A percentile compares a stretch with the other conserved stretches of the same genome.
Evolutionary conservation across 345 rosid species (phyloP).

Genomic region (Camelina laxa): DNA sequence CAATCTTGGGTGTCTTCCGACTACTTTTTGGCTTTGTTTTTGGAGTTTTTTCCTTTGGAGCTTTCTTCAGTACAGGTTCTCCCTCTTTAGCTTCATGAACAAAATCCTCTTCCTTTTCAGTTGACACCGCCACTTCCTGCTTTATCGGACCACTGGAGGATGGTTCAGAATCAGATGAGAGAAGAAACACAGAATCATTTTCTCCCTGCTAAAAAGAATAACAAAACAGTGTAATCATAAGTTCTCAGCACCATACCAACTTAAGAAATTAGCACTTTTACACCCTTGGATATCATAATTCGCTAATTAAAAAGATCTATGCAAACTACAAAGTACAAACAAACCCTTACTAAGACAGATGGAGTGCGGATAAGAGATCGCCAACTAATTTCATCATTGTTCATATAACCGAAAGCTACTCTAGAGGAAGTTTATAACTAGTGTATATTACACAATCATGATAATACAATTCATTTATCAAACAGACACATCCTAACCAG

Average conservation of each 20-base stretch:
- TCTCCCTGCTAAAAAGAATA: constrained; percentile 28
- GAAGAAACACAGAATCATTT: constrained; percentile 49
- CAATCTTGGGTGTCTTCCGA: constrained; percentile 45
- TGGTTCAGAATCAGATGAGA: constrained; percentile 86
- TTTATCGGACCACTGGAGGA: constrained; percentile 43
- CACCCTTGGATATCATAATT: not conserved
- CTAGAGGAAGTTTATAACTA: not conserved
- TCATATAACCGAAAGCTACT: not conserved
- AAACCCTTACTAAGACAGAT: not conserved
- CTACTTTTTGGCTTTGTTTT: constrained; percentile 45
- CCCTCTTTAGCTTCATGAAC: constrained; percentile 33
- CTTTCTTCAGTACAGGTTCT: constrained; percentile 51
- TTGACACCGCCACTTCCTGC: constrained; percentile 36
- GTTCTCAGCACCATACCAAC: constrained; percentile 1
- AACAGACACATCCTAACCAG: not conserved
- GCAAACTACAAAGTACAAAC: too few relatives aligned
- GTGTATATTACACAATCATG: not conserved
- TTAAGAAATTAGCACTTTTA: not conserved
- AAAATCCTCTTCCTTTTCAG: constrained; percentile 49
- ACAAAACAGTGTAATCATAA: constrained; percentile 2
- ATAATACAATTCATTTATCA: not conserved
- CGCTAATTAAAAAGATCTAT: constrained; percentile 8
- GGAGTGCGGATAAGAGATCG: not conserved
- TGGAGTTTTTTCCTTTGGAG: constrained; percentile 58
- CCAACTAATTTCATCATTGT: constrained; percentile 11